Evolutionary conservation across 495 filamentous ascomycete species (phyloP), one percentile per base, ranked within the genome.

Genomic region (Cercophora newfieldiana): DNA sequence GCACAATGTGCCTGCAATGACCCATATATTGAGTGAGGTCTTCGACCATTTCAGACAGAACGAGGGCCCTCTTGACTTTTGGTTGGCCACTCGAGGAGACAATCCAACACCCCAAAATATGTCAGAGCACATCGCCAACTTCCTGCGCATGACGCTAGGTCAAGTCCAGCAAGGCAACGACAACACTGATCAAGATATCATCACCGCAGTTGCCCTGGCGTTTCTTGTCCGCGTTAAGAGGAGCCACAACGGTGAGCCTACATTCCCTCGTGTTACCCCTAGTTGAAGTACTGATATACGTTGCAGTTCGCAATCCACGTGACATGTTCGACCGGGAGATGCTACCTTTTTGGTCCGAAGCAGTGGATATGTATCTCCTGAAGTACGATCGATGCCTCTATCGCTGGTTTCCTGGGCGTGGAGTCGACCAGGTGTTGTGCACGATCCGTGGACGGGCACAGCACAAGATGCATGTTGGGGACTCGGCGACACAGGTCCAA

Each of bases 101-200:
- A 63, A 63, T 28, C 60, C 44, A 14, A 53, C 60, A 10, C 60
- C 60, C 4, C 28, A 48, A 10, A 63, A 63, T 24, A 48, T 63
- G 37, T 28, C 7, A 16, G 60, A 63, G 22, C 60, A 63, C 19
- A 51, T 63, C 29, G 44, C 60, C 44, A 63, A 63, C 48, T 54
- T 63, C 16, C 24, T 63, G 37, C 63, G 70, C 19, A 55, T 55
- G 51, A 55, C 51, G 25, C 24, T 55, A 5, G 51, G 24, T 55
- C 51, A 28, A 6, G 2, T 18, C 25, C 21, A 55, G 7, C 19
- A 55, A 2, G 51, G 22, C 2, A 26, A 7, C 3, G 51, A 55
- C 7, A 18, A 14, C 6, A 26, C 25, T 5, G 51, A 55, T 21
- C 16, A 28, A 7, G 18, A 22, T 26, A 25, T 55, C 21, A 55